Evolutionary conservation across 257 asterid species (phyloP), one percentile per base, ranked within the genome.

Genomic region (Fraxinus anomala): DNA sequence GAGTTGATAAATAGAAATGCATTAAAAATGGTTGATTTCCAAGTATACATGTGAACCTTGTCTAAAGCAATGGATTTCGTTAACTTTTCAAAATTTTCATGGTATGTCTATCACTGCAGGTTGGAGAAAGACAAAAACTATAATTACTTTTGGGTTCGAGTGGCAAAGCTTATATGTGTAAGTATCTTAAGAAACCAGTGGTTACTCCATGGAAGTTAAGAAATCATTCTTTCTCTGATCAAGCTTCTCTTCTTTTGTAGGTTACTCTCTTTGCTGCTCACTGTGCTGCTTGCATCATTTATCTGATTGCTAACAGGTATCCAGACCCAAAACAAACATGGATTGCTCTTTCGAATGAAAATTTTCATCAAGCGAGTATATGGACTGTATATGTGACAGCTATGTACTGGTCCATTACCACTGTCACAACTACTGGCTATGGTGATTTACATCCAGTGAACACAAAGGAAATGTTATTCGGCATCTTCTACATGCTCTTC

Each of bases 361-460:
- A 86, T 75, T 82, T 81, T 68, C 76, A 9, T 3, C 71, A 83
- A 5, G 76, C 63, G 39, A 66, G 89, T n/a, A 42, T 91, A 74
- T 81, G 79, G 84, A 81, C 74, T 49, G 83, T 85, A 23, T 92
- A 92, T 51, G 85, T 91, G 26, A 85, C 83, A 72, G 73, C 90
- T 11, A 73, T 88, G 24, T 91, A 92, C 80, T 92, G 96, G 96
- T 86, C 97, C 74, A 91, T 89, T 36, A 81, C 89, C 74, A 92
- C 94, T 2, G 83, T 84, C 56, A 81, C 97, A 30, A 91, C 96
- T 13, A 83, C 89, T 19, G 97, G 97, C 65, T 92, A 89, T 74
- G 97, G 97, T 36, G 97, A 92, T 85, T 14, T 89, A 16, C 97
- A 92, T 65, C 89, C 97, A 14, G 93, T 89, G 65, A 86, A 84